Evolutionary conservation across 371 early-diverging fungal species (phyloP).

Genomic region (Fennellomyces sp.): DNA sequence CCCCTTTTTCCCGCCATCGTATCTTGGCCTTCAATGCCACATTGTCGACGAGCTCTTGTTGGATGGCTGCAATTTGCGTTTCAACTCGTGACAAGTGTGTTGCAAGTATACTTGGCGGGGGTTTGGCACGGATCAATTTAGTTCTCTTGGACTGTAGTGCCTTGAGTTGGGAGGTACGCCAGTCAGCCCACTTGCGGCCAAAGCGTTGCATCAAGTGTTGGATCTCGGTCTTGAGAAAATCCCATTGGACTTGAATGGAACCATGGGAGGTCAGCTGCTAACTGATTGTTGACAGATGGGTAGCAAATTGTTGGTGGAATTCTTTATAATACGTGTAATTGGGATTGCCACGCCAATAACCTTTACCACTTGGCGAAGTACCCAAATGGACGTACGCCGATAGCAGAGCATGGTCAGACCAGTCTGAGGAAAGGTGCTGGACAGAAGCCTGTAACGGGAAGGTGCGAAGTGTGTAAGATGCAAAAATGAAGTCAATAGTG

Average conservation of each 20-base stretch:
- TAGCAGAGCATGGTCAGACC: slow-evolving; percentile 13
- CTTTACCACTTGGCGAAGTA: not conserved
- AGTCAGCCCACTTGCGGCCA: not conserved
- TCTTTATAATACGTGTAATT: not conserved
- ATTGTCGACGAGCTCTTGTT: slow-evolving; percentile 7
- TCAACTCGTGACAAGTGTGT: not conserved
- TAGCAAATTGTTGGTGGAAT: not conserved
- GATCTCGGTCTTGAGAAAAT: not conserved
- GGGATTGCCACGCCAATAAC: slow-evolving; percentile 12
- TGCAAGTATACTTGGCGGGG: not conserved
- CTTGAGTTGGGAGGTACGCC: slow-evolving; percentile 1
- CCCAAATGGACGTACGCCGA: not conserved
- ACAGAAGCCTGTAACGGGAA: not conserved
- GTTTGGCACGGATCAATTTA: not conserved
- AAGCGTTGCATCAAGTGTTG: not conserved
- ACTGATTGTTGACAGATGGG: not conserved
- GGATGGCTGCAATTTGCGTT: not conserved
- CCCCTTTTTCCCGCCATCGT: slow-evolving; percentile 12
- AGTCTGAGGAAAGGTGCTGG: not conserved
- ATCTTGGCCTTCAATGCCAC: not conserved
- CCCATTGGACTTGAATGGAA: slow-evolving; percentile 1
- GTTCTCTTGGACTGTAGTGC: not conserved
- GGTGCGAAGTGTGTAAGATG: not conserved
- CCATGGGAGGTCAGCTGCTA: not conserved
- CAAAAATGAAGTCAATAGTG: slow-evolving; percentile 6